phyloP scores from a whole-genome alignment of 352 stramenopile genomes.

The Blastocystis sp. region DNA sequence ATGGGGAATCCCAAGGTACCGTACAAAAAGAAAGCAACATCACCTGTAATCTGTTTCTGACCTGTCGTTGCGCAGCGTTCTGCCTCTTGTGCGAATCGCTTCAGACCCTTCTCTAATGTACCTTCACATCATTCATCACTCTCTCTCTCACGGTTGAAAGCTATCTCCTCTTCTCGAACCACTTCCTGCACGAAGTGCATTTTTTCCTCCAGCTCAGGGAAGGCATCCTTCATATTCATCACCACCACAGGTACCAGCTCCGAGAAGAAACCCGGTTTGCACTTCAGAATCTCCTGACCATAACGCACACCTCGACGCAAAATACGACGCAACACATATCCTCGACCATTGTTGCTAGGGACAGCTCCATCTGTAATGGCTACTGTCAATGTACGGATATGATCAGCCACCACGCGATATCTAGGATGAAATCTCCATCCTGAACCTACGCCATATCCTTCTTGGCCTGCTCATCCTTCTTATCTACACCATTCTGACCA shows the following conservation, averaged over 20 bases:
- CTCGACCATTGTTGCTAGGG: conserved; percentile 91
- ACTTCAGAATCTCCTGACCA: conserved; percentile 92
- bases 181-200: conserved; percentile 85
- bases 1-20: conserved; percentile 97
- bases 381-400: conserved; percentile 93
- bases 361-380: conserved; percentile 94
- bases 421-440: neutral
- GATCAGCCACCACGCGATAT: conserved; percentile 95
- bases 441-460: conserved; percentile 79
- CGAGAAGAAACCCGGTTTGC: conserved; percentile 88
- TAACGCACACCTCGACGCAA: conserved; percentile 93
- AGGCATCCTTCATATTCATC: conserved; percentile 86
- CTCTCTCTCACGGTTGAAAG: conserved; percentile 78
- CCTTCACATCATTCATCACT: neutral
- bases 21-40: conserved; percentile 96
- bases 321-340: conserved; percentile 96
- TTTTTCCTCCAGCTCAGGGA: conserved; percentile 89
- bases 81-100: conserved; percentile 81
- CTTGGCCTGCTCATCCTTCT: conserved; percentile 80
- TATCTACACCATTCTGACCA: conserved; percentile 66
- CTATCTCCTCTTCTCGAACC: conserved; percentile 91
- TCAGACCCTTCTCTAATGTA: conserved; percentile 81
- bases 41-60: conserved; percentile 75
- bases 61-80: conserved; percentile 74
- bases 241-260: conserved; percentile 87